These are phyloP conservation scores for Agaricales sp. DNA, from an alignment of 1,284 basidiomycete species.

Conservation along the genomic window DNA sequence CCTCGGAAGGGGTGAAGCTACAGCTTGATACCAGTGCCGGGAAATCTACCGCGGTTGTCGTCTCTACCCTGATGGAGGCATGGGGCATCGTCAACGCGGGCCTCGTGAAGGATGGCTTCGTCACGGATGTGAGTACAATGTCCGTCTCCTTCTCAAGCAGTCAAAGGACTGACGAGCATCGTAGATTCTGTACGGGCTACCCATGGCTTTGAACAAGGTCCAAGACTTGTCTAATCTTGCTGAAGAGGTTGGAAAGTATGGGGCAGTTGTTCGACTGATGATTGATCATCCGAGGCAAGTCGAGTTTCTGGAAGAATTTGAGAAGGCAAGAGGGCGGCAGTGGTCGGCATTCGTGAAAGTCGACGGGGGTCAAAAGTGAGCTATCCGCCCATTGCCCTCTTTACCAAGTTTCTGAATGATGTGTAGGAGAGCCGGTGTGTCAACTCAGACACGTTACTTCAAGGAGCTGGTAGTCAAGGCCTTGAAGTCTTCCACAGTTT, in stretches of 20 bases:
- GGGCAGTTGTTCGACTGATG: constrained; percentile 54
- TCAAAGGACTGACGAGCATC: constrained; percentile 4
- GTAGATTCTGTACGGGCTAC: constrained; percentile 75
- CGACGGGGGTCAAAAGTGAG: constrained; percentile 69
- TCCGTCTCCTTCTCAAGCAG: constrained; percentile 1
- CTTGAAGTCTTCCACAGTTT: constrained; percentile 42
- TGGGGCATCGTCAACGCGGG: constrained; percentile 65
- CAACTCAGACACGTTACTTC: constrained; percentile 44
- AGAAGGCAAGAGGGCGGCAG: constrained; percentile 29
- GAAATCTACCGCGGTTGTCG: constrained; percentile 52
- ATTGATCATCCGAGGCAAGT: constrained; percentile 74
- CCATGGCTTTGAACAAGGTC: constrained; percentile 61
- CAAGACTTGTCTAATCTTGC: constrained; percentile 56
- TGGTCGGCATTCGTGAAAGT: constrained; percentile 82
- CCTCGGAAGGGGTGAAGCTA: constrained; percentile 59
- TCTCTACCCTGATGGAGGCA: constrained; percentile 75
- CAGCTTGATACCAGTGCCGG: constrained; percentile 51
- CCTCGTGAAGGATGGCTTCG: constrained; percentile 60
- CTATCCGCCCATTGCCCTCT: constrained; percentile 7
- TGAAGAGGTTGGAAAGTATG: constrained; percentile 39
- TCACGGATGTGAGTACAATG: constrained; percentile 53
- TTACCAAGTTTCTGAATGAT: constrained; percentile 4
- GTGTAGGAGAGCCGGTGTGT: constrained; percentile 74
- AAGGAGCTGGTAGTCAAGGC: constrained; percentile 41
- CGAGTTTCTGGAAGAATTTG: constrained; percentile 48